A percentile compares a stretch with the other conserved stretches of the same genome.
Conservation (phyloP, 2,329 filamentous ascomycete species). For the Fusarium coicis region DNA sequence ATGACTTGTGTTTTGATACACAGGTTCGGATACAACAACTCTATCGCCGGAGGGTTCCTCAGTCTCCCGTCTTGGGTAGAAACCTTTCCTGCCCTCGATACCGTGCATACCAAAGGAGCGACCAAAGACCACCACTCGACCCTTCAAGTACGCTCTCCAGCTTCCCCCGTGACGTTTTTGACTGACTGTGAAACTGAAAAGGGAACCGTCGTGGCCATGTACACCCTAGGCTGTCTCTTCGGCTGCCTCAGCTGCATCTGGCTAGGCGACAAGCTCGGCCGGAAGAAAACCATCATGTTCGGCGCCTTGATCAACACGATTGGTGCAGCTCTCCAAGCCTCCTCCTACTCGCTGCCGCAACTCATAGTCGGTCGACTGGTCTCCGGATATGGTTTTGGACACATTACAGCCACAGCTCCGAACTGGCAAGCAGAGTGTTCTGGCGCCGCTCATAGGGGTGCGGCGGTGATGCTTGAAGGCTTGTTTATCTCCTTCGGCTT, state of each 20-base stretch:
- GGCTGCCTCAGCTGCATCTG: constrained; percentile 5
- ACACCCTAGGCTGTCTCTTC: not conserved
- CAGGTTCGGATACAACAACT: not conserved
- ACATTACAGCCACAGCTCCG: not conserved
- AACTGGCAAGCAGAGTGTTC: constrained; percentile 11
- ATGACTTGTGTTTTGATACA: accelerated
- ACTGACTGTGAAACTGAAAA: accelerated
- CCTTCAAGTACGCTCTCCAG: not conserved
- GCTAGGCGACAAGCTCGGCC: constrained; percentile 1
- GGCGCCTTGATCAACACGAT: constrained; percentile 1
- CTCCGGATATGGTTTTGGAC: constrained; percentile 1
- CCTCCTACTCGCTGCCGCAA: not conserved
- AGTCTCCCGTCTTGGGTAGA: constrained; percentile 2
- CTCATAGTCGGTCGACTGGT: not conserved
- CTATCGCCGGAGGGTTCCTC: not conserved
- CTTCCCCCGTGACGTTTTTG: too few species aligned
- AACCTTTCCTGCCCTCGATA: constrained; percentile 2
- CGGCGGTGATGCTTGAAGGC: constrained; percentile 3
- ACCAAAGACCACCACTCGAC: not conserved
- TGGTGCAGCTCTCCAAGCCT: not conserved
- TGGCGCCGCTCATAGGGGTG: not conserved
- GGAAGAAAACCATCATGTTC: not conserved
- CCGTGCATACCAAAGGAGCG: not conserved
- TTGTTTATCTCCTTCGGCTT: not conserved
- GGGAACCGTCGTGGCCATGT: constrained; percentile 1